phyloP scores from a whole-genome alignment of 176 grass and related monocot species.

The Oryza coarctata region DNA sequence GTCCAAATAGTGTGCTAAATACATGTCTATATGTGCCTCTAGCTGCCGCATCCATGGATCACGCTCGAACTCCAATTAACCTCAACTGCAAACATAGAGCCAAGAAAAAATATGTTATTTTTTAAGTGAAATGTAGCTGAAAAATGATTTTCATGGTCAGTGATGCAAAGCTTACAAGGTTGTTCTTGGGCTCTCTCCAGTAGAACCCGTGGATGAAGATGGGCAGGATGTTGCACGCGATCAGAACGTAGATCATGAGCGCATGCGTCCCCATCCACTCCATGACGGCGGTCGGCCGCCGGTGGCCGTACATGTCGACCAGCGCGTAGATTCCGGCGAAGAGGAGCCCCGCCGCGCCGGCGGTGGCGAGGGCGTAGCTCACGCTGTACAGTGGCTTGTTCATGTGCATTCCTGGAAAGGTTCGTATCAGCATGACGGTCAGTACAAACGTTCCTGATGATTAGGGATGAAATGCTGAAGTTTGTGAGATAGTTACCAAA shows the following conservation, averaged over 20 bases:
- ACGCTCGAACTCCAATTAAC: slow-evolving; percentile 51
- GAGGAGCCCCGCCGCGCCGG: slow-evolving; percentile 65
- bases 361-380: slow-evolving; percentile 79
- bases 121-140: not conserved
- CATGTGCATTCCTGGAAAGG: slow-evolving; percentile 66
- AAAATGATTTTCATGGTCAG: not conserved
- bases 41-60: slow-evolving; percentile 1
- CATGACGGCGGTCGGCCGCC: slow-evolving; percentile 50
- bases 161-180: slow-evolving; percentile 54
- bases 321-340: slow-evolving; percentile 70
- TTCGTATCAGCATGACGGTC: not conserved
- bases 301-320: slow-evolving; percentile 78
- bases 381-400: slow-evolving; percentile 86
- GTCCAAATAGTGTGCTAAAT: slow-evolving; percentile 29
- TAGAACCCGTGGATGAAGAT: slow-evolving; percentile 94
- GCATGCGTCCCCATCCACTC: slow-evolving; percentile 87
- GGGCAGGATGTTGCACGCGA: slow-evolving; percentile 85
- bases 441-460: not conserved
- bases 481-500: slow-evolving; percentile 48
- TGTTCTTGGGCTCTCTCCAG: slow-evolving; percentile 79
- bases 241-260: slow-evolving; percentile 74
- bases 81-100: slow-evolving; percentile 39
- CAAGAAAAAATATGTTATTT: not conserved
- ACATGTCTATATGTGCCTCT: not conserved
- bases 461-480: not conserved